Base-by-base conservation (phyloP, 108 stramenopile species). In the Fragilariopsis cylindrus region DNA sequence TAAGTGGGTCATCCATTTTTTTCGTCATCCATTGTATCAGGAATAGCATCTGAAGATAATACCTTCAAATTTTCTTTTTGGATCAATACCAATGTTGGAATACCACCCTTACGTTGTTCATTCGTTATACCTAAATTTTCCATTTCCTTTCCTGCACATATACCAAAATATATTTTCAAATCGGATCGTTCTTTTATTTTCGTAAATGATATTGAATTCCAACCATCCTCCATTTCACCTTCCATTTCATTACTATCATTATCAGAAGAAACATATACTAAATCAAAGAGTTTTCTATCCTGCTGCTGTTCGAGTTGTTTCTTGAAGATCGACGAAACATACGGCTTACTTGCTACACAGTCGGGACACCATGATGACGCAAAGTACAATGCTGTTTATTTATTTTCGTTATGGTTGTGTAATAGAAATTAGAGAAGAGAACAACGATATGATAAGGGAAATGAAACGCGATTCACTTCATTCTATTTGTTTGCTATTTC, bases 261-360 rank as follows among this genome's bases (percentile, higher is more conserved):
- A 49, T 85, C 84, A 30, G 71, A 73, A 39, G 80, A 68, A 18
- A 85, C 77, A 47, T 85, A 85, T 7, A 81, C 79, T n/a, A 85
- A 56, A n/a, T 70, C 45, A 19, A 81, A 57, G 21, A 54, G 30
- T 19, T 80, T 57, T 12, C 13, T 55, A 1, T 52, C 58, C 53
- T 62, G 3, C 2, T 53, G 52, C 48, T 21, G 67, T 40, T 44
- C 4, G 6, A 12, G n/a, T 63, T 42, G 50, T 4, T 45, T 43
- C 49, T 48, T 39, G 18, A 75, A 65, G 19, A 81, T 48, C 7
- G 52, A 54, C 13, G 43, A 55, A n/a, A 81, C 46, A 44, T 47
- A 47, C 1, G 76, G 77, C 12, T 72, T 70, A 30, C 70, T 76
- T 9, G 44, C 57, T 52, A 57, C 45, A 45, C 80, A 81, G 56